These are phyloP conservation scores for Populus alba DNA, from an alignment of 345 rosid species.

Conservation along the genomic window DNA sequence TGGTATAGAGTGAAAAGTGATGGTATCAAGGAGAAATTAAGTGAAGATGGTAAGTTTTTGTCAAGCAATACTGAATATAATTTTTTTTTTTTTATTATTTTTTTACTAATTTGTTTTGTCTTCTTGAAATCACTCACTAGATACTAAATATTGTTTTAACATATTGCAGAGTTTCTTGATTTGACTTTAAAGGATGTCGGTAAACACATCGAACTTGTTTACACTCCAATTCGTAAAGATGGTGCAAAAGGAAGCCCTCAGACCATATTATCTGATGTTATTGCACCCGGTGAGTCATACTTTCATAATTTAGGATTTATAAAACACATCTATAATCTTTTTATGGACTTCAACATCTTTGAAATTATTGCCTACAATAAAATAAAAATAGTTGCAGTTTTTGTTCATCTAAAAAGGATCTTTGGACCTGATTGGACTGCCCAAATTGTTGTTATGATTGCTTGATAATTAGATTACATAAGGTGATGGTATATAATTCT, in stretches of 20 bases:
- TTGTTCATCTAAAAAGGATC: not conserved
- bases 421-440: not conserved
- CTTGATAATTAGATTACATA: not conserved
- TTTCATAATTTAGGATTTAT: conserved; percentile 4
- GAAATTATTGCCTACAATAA: not conserved
- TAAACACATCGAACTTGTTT: conserved; percentile 69
- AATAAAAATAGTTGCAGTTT: not conserved
- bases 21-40: conserved; percentile 60
- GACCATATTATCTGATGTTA: conserved; percentile 59
- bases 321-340: not conserved
- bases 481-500: not conserved
- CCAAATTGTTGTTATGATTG: not conserved
- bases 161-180: conserved; percentile 71
- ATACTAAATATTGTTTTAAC: conserved; percentile 1
- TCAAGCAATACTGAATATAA: not conserved
- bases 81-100: not conserved
- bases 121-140: not conserved
- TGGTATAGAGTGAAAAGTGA: conserved; percentile 77
- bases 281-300: conserved; percentile 70
- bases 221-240: conserved; percentile 83
- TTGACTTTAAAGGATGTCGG: conserved; percentile 80
- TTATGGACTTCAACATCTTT: not conserved
- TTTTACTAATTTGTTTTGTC: not conserved
- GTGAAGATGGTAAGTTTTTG: conserved; percentile 57
- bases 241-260: conserved; percentile 66